Evolutionary conservation across 2,329 filamentous ascomycete genomes (phyloP).

Genomic region (Pseudovirgaria hyperparasitica): DNA sequence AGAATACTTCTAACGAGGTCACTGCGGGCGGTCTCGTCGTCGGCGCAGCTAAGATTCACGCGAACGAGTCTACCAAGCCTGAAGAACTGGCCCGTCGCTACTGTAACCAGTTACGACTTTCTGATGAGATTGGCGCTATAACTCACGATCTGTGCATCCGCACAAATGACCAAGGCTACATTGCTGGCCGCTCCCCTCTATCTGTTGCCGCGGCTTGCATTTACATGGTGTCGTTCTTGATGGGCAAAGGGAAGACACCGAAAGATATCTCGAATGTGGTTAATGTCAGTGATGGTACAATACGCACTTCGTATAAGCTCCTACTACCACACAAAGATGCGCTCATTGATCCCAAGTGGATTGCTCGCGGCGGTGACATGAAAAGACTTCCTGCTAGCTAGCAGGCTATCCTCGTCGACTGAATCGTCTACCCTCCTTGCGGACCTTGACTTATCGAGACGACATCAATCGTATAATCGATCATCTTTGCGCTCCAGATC

Average conservation of each 20-base stretch:
- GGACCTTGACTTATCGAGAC: too few relatives aligned
- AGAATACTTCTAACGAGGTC: slow-evolving; percentile 12
- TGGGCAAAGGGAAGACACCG: slow-evolving; percentile 65
- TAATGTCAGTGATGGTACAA: slow-evolving; percentile 91
- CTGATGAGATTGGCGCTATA: slow-evolving; percentile 65
- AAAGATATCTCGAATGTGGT: slow-evolving; percentile 77
- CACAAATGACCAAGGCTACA: slow-evolving; percentile 62
- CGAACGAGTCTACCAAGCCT: slow-evolving; percentile 67
- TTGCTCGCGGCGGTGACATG: slow-evolving; percentile 58
- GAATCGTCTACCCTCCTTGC: too few relatives aligned
- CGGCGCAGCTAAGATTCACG: slow-evolving; percentile 53
- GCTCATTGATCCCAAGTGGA: slow-evolving; percentile 64
- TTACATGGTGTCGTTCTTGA: slow-evolving; percentile 84
- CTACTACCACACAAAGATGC: slow-evolving; percentile 63
- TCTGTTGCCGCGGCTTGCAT: slow-evolving; percentile 93
- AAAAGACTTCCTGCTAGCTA: slow-evolving; percentile 54
- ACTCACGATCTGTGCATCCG: slow-evolving; percentile 66
- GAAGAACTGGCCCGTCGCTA: slow-evolving; percentile 80
- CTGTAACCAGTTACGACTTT: slow-evolving; percentile 69
- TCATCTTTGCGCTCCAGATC: too few relatives aligned
- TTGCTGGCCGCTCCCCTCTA: slow-evolving; percentile 85
- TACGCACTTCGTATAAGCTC: slow-evolving; percentile 88
- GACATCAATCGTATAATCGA: too few relatives aligned
- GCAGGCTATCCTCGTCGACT: slow-evolving; percentile 3
- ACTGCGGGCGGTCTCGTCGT: slow-evolving; percentile 28